Evolutionary conservation across 164 flowering plant genomes (phyloP).

Genomic region (Saururus chinensis): DNA sequence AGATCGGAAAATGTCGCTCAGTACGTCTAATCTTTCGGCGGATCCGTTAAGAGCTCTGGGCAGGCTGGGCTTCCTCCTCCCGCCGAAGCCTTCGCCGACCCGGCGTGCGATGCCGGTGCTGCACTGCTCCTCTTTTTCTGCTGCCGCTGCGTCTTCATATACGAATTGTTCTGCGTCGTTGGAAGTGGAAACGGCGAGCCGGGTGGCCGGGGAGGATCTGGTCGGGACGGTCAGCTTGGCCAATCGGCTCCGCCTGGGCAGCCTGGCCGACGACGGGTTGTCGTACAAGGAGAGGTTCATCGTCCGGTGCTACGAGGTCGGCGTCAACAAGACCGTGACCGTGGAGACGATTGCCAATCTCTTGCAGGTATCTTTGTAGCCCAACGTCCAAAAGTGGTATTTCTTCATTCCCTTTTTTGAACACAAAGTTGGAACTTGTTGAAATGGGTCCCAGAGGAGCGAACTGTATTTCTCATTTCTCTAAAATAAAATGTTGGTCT

Average conservation of each 20-base stretch:
- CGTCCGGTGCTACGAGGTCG: constrained; percentile 85
- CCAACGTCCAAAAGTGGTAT: neutral
- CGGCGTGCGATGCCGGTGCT: neutral
- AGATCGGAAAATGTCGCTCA: neutral
- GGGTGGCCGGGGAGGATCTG: neutral
- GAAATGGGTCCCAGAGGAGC: neutral
- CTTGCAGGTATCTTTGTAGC: constrained; percentile 51
- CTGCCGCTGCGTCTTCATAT: neutral
- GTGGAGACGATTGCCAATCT: constrained; percentile 95
- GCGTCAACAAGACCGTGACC: constrained; percentile 89
- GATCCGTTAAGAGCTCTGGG: neutral
- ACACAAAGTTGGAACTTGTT: neutral
- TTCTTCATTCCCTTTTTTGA: neutral
- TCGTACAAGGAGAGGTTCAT: constrained; percentile 88
- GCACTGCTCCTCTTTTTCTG: neutral
- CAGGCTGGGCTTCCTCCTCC: neutral
- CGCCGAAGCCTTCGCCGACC: neutral
- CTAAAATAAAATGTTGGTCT: neutral
- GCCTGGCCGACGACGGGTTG: constrained; percentile 60
- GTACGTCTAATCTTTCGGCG: neutral
- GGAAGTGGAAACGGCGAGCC: neutral
- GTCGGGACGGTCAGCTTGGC: constrained; percentile 31
- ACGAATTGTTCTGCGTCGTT: neutral
- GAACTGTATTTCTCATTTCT: neutral
- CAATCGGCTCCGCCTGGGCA: constrained; percentile 65